Base-by-base conservation (phyloP, 352 stramenopile species). In the Plasmopara muralis region DNA sequence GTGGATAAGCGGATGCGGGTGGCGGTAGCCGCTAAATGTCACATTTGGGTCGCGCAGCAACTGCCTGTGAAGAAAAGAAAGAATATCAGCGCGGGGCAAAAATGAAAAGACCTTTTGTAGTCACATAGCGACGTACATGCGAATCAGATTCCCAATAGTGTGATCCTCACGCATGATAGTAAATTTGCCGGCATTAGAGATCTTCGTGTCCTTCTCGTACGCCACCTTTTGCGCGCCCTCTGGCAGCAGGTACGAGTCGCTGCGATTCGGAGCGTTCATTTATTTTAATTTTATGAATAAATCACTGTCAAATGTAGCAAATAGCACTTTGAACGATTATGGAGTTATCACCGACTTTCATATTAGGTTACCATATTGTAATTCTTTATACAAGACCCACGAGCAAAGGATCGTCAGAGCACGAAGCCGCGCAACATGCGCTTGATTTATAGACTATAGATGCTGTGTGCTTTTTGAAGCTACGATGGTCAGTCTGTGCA, bases 151-250 rank as follows among this genome's bases (percentile, higher is more conserved):
- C 39, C 85, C 92, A 40, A 99, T 83, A 0, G 96, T 99, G 74
- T 99, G 96, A 77, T 99, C 96, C 72, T 99, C 96, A 46, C 97
- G 98, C 51, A 98, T 89, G 61, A 99, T 93, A 45, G 87, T 97
- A 66, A 99, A 98, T 44, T 95, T 98, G 51, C 95, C 96, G 18
- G 95, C 93, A 67, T 99, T 98, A 29, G 89, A 84, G 53, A 98
- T 96, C 77, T 98, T 98, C 28, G 94, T 97, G 70, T 98, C 95
- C 38, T 94, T 88, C 58, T 93, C 83, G 70, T 98, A 98, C 56
- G 84, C 87, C 47, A 98, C 88, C 62, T 97, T 98, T 48, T 87
- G 67, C 45, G 80, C 78, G 45, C 83, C 83, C 57, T 93, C 83
- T 14, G 83, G 83, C 64, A 93, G 75, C 66, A 91, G 59, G 54